Percentiles rank a stretch among this genome's conserved stretches.
phyloP scores from a whole-genome alignment of 2,329 filamentous ascomycete genomes.

The Scleromitrula shiraiana region DNA sequence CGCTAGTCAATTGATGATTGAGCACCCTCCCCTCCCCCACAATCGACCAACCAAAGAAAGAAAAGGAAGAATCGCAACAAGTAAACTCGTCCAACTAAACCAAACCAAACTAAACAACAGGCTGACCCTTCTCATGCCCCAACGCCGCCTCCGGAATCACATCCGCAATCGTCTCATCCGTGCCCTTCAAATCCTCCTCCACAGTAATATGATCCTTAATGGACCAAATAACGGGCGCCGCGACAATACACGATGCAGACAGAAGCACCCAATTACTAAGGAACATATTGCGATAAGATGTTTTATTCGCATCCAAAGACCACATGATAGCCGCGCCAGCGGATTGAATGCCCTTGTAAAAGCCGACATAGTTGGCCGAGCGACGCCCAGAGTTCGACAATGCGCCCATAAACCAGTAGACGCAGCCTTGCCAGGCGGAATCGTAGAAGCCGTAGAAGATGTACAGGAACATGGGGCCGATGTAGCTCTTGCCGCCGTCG shows the following conservation, averaged over 20 bases:
- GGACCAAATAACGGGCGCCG: slow-evolving; percentile 71
- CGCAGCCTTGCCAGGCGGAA: slow-evolving; percentile 79
- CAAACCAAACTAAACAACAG: no score
- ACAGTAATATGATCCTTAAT: slow-evolving; percentile 75
- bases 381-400: slow-evolving; percentile 89
- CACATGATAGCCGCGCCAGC: slow-evolving; percentile 72
- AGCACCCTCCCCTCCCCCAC: no score
- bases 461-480: slow-evolving; percentile 79
- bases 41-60: no score
- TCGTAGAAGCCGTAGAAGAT: slow-evolving; percentile 89
- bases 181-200: slow-evolving; percentile 77
- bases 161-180: slow-evolving; percentile 72
- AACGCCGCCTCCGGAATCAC: slow-evolving; percentile 39
- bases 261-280: slow-evolving; percentile 70
- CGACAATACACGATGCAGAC: slow-evolving; percentile 64
- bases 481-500: slow-evolving; percentile 48
- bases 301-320: slow-evolving; percentile 56
- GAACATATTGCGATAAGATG: slow-evolving; percentile 65
- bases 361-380: slow-evolving; percentile 83
- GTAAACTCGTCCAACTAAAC: no score
- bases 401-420: slow-evolving; percentile 95
- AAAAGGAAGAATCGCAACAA: no score
- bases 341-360: slow-evolving; percentile 88
- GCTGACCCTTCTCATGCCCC: no score
- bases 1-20: no score